Evolutionary conservation across 2,329 filamentous ascomycete genomes (phyloP).

Genomic region (Penicillium polonicum): DNA sequence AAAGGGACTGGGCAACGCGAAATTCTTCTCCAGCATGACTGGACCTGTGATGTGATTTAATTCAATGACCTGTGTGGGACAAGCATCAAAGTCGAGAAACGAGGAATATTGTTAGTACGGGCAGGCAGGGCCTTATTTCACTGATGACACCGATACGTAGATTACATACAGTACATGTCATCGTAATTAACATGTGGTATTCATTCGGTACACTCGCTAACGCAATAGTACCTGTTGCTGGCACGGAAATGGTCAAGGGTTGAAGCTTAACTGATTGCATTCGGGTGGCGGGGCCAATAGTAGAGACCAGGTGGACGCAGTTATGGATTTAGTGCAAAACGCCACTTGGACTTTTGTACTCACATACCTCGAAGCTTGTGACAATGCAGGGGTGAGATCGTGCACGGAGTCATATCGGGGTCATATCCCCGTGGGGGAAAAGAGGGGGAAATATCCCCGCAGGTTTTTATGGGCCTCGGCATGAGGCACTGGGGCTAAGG

Average conservation of each 20-base stretch:
- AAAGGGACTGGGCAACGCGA: background rate
- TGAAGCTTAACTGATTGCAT: background rate
- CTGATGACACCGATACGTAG: background rate
- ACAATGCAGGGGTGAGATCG: background rate
- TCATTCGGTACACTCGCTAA: background rate
- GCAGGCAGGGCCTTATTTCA: background rate
- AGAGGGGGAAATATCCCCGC: background rate
- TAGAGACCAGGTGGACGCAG: background rate
- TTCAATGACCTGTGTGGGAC: slow-evolving; percentile 39
- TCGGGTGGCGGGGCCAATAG: background rate
- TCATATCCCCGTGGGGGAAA: background rate
- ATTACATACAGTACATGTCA: background rate
- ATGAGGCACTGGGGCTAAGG: background rate
- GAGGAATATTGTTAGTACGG: background rate
- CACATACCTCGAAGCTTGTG: background rate
- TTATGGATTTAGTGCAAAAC: background rate
- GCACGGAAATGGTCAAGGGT: background rate
- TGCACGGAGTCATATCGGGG: background rate
- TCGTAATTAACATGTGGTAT: slow-evolving; percentile 5
- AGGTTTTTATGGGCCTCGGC: background rate
- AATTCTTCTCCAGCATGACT: slow-evolving; percentile 9
- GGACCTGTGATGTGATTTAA: background rate
- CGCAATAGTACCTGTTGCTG: background rate
- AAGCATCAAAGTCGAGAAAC: slow-evolving; percentile 58
- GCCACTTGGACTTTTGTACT: background rate